These are phyloP conservation scores for Rubia occidens DNA, from an alignment of 305 asterid species.

Conservation along the genomic window DNA sequence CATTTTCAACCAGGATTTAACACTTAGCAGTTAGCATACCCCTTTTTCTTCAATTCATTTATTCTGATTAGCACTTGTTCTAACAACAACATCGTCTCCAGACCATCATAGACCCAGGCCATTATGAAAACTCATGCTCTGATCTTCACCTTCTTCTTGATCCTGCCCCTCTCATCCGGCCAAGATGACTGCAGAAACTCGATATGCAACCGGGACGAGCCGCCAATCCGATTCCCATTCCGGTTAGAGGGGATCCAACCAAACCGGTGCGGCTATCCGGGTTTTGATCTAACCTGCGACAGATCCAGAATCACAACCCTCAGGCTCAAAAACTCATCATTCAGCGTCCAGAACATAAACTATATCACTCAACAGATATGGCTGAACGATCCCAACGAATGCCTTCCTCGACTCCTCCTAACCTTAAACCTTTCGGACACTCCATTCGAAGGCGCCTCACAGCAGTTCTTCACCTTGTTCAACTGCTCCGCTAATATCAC, in stretches of 20 bases:
- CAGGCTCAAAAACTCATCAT: slow-evolving; percentile 30
- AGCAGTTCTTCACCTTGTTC: slow-evolving; percentile 31
- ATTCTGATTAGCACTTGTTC: too few species aligned
- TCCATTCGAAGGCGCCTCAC: slow-evolving; percentile 28
- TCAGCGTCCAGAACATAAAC: slow-evolving; percentile 31
- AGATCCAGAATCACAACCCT: slow-evolving; percentile 25
- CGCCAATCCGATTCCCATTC: slow-evolving; percentile 46
- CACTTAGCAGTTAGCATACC: neutral
- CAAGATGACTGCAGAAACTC: slow-evolving; percentile 24
- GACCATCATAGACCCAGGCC: neutral
- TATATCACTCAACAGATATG: slow-evolving; percentile 34
- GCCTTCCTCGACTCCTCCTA: slow-evolving; percentile 46
- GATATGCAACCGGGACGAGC: slow-evolving; percentile 23
- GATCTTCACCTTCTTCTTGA: slow-evolving; percentile 5
- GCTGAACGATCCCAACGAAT: slow-evolving; percentile 44
- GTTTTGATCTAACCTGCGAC: slow-evolving; percentile 38
- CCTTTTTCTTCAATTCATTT: too few species aligned
- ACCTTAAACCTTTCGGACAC: slow-evolving; percentile 37
- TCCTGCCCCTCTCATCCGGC: slow-evolving; percentile 11
- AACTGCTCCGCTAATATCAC: slow-evolving; percentile 38
- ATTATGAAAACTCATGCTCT: slow-evolving; percentile 21
- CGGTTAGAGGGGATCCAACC: slow-evolving; percentile 28
- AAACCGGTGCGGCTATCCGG: slow-evolving; percentile 35
- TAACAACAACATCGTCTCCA: too few species aligned
- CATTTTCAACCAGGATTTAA: neutral